These are phyloP conservation scores for Escovopsis weberi DNA, from an alignment of 2,329 filamentous ascomycete genomes.

Conservation along the genomic window DNA sequence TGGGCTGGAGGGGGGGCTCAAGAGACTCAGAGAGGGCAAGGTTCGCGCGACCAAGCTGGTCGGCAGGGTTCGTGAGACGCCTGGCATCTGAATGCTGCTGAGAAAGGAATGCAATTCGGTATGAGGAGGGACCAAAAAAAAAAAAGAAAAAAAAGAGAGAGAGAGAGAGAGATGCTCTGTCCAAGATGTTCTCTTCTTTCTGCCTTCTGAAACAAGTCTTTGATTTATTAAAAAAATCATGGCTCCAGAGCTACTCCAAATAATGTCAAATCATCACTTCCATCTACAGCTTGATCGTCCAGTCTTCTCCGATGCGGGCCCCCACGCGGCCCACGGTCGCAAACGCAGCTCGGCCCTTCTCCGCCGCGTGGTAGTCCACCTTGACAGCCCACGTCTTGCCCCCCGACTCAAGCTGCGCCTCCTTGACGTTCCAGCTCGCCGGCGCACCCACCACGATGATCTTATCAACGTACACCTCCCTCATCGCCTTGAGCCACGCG, in stretches of 20 bases:
- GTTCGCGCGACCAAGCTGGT: constrained; percentile 4
- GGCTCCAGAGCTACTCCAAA: no score
- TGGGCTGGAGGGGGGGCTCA: constrained; percentile 4
- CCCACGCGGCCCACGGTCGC: constrained; percentile 38
- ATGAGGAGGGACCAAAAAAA: no score
- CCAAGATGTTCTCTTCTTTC: no score
- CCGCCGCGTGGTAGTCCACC: constrained; percentile 42
- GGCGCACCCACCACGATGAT: constrained; percentile 74
- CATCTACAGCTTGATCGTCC: constrained; percentile 25
- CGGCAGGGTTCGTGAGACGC: neutral
- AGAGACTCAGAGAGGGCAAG: constrained; percentile 4
- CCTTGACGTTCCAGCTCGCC: constrained; percentile 50
- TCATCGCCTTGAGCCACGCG: constrained; percentile 67
- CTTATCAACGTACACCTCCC: constrained; percentile 64
- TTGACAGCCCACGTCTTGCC: constrained; percentile 41
- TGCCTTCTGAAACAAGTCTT: no score
- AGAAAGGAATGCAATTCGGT: no score
- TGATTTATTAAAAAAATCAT: no score
- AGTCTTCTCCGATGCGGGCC: constrained; percentile 38
- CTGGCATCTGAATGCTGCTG: no score
- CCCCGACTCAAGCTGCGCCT: constrained; percentile 40
- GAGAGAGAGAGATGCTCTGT: no score
- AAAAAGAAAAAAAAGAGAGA: no score
- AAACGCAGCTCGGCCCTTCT: constrained; percentile 33
- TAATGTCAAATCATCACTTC: no score